Percentiles rank a stretch among this genome's conserved stretches.
These are phyloP conservation scores for Triticum monococcum DNA, from an alignment of 176 grass and related monocot species.

Conservation along the genomic window DNA sequence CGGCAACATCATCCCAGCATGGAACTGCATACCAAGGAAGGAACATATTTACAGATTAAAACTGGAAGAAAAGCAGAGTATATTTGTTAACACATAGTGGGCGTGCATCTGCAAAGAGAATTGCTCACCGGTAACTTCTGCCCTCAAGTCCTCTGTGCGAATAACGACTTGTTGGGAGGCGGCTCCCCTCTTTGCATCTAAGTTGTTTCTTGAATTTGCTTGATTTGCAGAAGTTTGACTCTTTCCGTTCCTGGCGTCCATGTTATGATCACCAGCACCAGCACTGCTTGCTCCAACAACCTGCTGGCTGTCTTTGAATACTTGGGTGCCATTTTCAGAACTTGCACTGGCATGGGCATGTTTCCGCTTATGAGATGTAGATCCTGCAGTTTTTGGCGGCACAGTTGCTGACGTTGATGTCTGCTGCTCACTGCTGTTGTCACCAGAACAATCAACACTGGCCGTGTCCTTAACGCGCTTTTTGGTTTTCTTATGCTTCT, in stretches of 20 bases:
- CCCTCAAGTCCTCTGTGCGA: slow-evolving; percentile 46
- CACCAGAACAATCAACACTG: slow-evolving; percentile 25
- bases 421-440: slow-evolving; percentile 34
- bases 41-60: not conserved
- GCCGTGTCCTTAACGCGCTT: not conserved
- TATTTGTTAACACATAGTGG: not conserved
- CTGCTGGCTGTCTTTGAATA: not conserved
- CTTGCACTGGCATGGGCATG: not conserved
- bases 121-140: slow-evolving; percentile 53
- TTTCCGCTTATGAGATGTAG: slow-evolving; percentile 32
- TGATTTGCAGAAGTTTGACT: not conserved
- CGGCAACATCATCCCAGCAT: slow-evolving; percentile 56
- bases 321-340: not conserved
- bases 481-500: slow-evolving; percentile 60
- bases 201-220: slow-evolving; percentile 9
- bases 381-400: not conserved
- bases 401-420: slow-evolving; percentile 49
- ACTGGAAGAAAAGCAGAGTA: not conserved
- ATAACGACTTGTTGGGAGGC: slow-evolving; percentile 29
- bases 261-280: not conserved
- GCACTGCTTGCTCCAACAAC: not conserved
- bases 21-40: slow-evolving; percentile 56
- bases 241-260: not conserved
- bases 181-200: slow-evolving; percentile 16
- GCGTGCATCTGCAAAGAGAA: not conserved